Percentiles rank a stretch among this genome's conserved stretches.
These are phyloP conservation scores for Boletus mariae DNA, from an alignment of 1,284 basidiomycete species.

Conservation along the genomic window DNA sequence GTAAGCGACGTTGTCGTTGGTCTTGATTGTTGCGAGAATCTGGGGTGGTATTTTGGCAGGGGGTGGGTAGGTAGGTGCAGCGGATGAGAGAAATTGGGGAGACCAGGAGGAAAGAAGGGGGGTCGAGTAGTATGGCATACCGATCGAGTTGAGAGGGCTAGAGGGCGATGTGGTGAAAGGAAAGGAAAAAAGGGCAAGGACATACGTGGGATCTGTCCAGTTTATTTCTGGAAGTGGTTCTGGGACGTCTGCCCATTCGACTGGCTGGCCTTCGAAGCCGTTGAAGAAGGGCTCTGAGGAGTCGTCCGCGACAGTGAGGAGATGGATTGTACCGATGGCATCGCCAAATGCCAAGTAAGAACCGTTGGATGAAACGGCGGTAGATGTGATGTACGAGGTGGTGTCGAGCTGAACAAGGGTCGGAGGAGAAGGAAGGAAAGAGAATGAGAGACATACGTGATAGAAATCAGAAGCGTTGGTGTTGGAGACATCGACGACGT, in stretches of 20 bases:
- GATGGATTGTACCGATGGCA: constrained; percentile 80
- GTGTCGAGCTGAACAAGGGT: constrained; percentile 48
- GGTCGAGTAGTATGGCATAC: constrained; percentile 83
- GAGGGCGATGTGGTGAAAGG: background rate
- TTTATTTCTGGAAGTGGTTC: constrained; percentile 68
- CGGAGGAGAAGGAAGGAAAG: background rate
- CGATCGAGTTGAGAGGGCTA: constrained; percentile 86
- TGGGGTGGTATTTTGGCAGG: constrained; percentile 78
- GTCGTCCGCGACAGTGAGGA: constrained; percentile 76
- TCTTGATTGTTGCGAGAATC: constrained; percentile 75
- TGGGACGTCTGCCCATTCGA: constrained; percentile 81
- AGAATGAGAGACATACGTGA: constrained; percentile 48
- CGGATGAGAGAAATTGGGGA: constrained; percentile 46
- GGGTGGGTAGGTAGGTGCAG: constrained; percentile 50
- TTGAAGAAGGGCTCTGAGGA: constrained; percentile 72
- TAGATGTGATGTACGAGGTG: constrained; percentile 74
- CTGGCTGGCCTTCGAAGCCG: constrained; percentile 79
- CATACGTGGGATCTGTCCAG: constrained; percentile 82
- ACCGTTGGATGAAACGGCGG: constrained; percentile 82
- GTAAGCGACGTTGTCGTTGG: constrained; percentile 87
- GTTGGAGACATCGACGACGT: constrained; percentile 81
- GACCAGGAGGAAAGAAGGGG: constrained; percentile 81
- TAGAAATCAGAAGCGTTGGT: constrained; percentile 70
- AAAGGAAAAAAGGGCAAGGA: background rate
- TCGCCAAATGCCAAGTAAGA: constrained; percentile 94